These are phyloP conservation scores for Hymenoscyphus repandus DNA, from an alignment of 2,329 filamentous ascomycete genomes.

Conservation along the genomic window DNA sequence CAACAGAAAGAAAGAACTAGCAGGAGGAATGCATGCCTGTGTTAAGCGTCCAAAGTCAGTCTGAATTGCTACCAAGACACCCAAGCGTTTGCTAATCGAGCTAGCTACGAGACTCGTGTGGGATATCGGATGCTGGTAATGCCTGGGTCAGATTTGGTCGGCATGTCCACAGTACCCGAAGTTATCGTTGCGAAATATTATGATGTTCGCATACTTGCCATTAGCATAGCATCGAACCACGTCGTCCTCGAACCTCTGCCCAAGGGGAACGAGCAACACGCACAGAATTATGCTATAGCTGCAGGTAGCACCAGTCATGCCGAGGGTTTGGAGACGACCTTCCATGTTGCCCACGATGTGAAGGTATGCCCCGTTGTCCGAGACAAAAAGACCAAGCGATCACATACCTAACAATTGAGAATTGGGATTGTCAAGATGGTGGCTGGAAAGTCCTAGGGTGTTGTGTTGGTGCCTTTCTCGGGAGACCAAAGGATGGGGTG, in stretches of 20 bases:
- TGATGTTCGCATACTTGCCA: constrained; percentile 56
- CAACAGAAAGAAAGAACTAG: constrained; percentile 6
- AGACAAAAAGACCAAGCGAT: constrained; percentile 2
- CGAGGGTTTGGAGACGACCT: constrained; percentile 59
- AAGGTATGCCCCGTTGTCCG: constrained; percentile 9
- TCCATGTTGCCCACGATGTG: constrained; percentile 49
- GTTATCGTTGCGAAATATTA: constrained; percentile 61
- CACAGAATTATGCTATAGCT: constrained; percentile 39
- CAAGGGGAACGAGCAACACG: constrained; percentile 48
- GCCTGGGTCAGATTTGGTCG: constrained; percentile 62
- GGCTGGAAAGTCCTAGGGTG: no score
- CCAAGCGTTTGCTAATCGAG: constrained; percentile 5
- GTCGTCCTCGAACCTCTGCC: constrained; percentile 54
- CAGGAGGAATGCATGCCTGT: constrained; percentile 19
- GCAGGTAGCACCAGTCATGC: constrained; percentile 58
- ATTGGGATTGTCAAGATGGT: constrained; percentile 10
- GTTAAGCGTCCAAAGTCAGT: constrained; percentile 18
- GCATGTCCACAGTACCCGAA: constrained; percentile 66
- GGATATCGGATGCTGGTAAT: constrained; percentile 57
- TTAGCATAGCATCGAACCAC: constrained; percentile 62
- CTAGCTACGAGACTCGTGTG: constrained; percentile 55
- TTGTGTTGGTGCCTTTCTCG: neutral
- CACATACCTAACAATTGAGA: constrained; percentile 6
- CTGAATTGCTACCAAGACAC: neutral
- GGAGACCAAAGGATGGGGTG: neutral